Base-by-base conservation (phyloP, 2,329 filamentous ascomycete species). In the Chaetomium strumarium region DNA sequence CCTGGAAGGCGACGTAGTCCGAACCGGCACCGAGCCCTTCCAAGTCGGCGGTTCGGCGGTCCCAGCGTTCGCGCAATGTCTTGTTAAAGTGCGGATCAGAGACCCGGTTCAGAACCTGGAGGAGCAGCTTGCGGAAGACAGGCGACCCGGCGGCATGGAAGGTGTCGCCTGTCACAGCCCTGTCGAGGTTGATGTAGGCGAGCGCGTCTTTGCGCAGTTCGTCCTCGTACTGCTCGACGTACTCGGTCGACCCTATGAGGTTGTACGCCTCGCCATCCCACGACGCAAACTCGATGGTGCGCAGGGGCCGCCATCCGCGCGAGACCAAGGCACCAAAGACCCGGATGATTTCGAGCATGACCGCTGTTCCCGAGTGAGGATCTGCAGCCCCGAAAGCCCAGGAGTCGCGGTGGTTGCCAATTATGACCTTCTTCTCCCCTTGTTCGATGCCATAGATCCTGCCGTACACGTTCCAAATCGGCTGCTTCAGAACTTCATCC, bases 191-290 rank as follows among this genome's bases (percentile, higher is more conserved):
- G 59, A 99, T 76, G 64, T 99, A 99, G 10, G 88, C 91, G 58
- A 89, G 83, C 0, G 81, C 92, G 61, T 93, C 79, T 16, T 79
- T 73, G 39, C 88, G 85, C 7, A 99, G 76, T 3, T 73, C 68
- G 0, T 91, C 83, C 29, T 90, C 75, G 60, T 92, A 85, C 43
- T 87, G 85, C 71, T 99, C 93, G 42, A 99, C 93, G 63, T 87
- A 92, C 68, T 99, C 93, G 1, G 93, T 97, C 11, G 90, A 95
- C 9, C 93, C 93, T 53, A 96, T 88, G 42, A 93, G 74, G 68
- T 96, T 96, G 73, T 96, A 97, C 68, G 92, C 90, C 61, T 86
- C 86, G 4, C 82, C 93, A 67, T 99, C 93, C 93, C 93, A 99
- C 33, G 89, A 96, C 64, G 91, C 90, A 68, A 99, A 97, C 67